These are phyloP conservation scores for Botrytis galanthina DNA, from an alignment of 2,329 filamentous ascomycete species.

Conservation along the genomic window DNA sequence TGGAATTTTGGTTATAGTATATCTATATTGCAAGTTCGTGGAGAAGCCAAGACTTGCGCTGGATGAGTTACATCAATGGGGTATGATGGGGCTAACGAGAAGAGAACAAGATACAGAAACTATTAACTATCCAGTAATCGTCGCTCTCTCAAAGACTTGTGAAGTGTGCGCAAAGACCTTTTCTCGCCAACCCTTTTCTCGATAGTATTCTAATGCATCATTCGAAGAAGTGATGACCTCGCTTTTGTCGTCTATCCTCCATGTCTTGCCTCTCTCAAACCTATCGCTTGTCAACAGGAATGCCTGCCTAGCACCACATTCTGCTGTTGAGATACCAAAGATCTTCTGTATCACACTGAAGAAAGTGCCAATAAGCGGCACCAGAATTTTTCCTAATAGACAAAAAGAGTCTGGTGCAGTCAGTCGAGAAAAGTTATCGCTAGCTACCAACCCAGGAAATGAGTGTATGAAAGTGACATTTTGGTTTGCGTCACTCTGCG, in stretches of 20 bases:
- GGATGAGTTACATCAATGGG: neutral
- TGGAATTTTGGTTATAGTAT: neutral
- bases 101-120: neutral
- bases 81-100: neutral
- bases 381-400: neutral
- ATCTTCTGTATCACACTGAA: neutral
- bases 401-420: neutral
- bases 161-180: neutral
- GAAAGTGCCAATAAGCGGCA: neutral
- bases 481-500: neutral
- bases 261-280: neutral
- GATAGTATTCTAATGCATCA: neutral
- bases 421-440: neutral
- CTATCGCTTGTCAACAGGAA: neutral
- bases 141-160: neutral
- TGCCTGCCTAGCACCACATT: neutral
- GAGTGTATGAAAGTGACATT: neutral
- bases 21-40: neutral
- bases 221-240: neutral
- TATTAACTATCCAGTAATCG: neutral
- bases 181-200: neutral
- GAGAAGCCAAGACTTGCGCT: neutral
- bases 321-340: neutral
- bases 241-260: neutral
- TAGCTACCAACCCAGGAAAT: neutral